Evolutionary conservation across 345 rosid genomes (phyloP).

Genomic region (Eucalyptus regnans): DNA sequence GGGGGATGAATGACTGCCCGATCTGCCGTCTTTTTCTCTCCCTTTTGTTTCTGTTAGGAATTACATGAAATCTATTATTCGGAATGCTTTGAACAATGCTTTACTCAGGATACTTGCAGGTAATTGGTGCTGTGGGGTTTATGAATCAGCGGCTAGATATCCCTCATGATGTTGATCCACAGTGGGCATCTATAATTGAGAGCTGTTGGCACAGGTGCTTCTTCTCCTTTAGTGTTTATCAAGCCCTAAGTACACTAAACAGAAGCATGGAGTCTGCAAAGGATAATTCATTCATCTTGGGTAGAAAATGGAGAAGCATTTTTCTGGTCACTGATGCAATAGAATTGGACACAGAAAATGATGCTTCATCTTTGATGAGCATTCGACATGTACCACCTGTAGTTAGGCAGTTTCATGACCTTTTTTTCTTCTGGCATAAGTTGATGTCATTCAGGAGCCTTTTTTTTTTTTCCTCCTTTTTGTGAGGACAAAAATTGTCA

Average conservation of each 20-base stretch:
- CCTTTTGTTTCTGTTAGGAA: neutral
- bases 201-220: slow-evolving; percentile 92
- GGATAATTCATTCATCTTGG: neutral
- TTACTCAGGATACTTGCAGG: slow-evolving; percentile 40
- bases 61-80: neutral
- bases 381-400: neutral
- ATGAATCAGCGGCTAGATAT: slow-evolving; percentile 91
- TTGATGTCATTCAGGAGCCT: neutral
- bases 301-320: neutral
- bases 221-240: neutral
- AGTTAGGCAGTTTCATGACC: neutral
- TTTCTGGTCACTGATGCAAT: neutral
- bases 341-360: neutral
- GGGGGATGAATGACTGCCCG: neutral
- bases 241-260: neutral
- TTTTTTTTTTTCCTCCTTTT: neutral
- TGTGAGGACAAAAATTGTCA: neutral
- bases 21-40: neutral
- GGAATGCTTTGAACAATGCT: neutral
- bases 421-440: neutral
- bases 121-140: slow-evolving; percentile 97
- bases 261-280: neutral
- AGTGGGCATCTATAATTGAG: slow-evolving; percentile 71
- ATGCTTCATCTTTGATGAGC: neutral
- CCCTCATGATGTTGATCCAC: slow-evolving; percentile 72